Conservation (phyloP, 192 early-diverging fungal genomes). For the Obelidium mucronatum region DNA sequence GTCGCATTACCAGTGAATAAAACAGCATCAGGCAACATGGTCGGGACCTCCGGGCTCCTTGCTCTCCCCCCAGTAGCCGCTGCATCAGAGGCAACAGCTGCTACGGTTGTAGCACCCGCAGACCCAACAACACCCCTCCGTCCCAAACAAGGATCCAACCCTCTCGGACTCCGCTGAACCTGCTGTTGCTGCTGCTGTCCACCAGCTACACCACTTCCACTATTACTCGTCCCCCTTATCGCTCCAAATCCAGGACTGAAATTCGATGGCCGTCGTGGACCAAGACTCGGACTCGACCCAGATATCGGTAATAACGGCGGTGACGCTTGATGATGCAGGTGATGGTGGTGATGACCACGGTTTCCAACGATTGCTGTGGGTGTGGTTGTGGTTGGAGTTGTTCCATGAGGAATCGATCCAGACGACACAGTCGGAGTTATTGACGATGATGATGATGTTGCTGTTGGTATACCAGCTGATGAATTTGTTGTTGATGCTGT, state of each 20-base stretch:
- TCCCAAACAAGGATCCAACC: neutral
- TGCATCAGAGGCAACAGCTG: neutral
- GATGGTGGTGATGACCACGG: no score
- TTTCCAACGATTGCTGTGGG: neutral
- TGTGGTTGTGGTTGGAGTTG: neutral
- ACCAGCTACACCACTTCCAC: neutral
- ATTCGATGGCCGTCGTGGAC: neutral
- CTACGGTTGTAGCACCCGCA: no score
- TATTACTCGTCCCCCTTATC: neutral
- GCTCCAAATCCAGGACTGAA: neutral
- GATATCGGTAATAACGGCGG: neutral
- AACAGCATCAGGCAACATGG: neutral
- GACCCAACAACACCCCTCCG: neutral
- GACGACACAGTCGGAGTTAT: no score
- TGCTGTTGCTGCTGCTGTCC: neutral
- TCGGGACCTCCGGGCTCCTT: neutral
- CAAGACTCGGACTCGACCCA: neutral
- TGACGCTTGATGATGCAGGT: no score
- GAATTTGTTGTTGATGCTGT: neutral
- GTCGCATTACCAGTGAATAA: neutral
- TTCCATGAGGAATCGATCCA: no score
- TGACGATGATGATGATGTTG: no score
- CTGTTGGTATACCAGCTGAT: no score
- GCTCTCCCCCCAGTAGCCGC: neutral
- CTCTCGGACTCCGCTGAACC: no score